Conservation (phyloP, 768 basidiomycete genomes). For the Fibroporia radiculosa region DNA sequence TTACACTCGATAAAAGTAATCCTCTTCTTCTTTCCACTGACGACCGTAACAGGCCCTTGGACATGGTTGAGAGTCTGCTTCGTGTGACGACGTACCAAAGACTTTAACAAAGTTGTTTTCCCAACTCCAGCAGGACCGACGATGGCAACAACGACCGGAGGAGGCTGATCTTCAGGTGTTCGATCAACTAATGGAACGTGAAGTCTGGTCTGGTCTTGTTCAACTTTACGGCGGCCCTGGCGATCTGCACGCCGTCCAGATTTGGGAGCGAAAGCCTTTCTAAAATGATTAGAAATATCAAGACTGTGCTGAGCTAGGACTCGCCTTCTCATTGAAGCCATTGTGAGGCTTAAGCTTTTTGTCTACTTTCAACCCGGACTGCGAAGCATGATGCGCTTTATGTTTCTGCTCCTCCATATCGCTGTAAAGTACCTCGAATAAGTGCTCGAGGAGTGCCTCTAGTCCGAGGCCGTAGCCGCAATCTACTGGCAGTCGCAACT, state of each 20-base stretch:
- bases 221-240: conserved; percentile 85
- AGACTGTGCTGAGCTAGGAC: conserved; percentile 10
- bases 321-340: conserved; percentile 87
- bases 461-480: neutral
- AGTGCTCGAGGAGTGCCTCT: neutral
- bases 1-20: conserved; percentile 98
- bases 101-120: conserved; percentile 90
- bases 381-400: conserved; percentile 74
- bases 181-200: conserved; percentile 96
- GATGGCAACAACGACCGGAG: conserved; percentile 89
- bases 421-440: neutral
- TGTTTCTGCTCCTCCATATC: conserved; percentile 70
- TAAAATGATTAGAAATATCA: neutral
- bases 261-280: conserved; percentile 85
- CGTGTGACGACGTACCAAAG: conserved; percentile 84
- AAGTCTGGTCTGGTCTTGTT: conserved; percentile 88
- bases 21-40: conserved; percentile 85
- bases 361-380: conserved; percentile 63
- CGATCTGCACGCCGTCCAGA: conserved; percentile 86
- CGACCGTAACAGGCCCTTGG: conserved; percentile 90
- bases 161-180: conserved; percentile 85
- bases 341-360: conserved; percentile 67
- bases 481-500: neutral
- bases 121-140: conserved; percentile 97
- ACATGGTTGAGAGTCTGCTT: conserved; percentile 89